These are phyloP conservation scores for Fusarium buharicum DNA, from an alignment of 2,329 filamentous ascomycete species.

Conservation along the genomic window DNA sequence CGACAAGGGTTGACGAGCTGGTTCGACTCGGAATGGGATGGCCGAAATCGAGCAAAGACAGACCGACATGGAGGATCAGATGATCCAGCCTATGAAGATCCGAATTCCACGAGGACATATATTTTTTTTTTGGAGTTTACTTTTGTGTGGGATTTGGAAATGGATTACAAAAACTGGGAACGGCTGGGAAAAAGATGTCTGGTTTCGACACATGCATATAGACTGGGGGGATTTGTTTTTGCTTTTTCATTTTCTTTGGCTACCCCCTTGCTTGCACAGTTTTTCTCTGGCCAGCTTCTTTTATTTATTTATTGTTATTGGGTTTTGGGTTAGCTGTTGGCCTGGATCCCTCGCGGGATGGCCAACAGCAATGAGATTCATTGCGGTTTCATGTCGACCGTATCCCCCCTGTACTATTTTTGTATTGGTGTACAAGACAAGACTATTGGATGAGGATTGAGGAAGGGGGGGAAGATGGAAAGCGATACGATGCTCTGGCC, in stretches of 20 bases:
- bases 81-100: conserved; percentile 5
- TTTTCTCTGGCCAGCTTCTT: conserved; percentile 24
- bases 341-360: conserved; percentile 37
- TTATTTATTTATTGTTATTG: conserved; percentile 20
- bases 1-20: conserved; percentile 25
- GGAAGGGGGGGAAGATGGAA: conserved; percentile 30
- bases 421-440: conserved; percentile 45
- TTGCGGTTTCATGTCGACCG: conserved; percentile 23
- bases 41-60: conserved; percentile 22
- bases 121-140: conserved; percentile 24
- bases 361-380: conserved; percentile 32
- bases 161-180: conserved; percentile 44
- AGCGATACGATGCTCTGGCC: conserved; percentile 36
- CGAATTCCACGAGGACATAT: conserved; percentile 27
- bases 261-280: conserved; percentile 33
- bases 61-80: conserved; percentile 3
- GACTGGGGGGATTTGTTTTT: conserved; percentile 40
- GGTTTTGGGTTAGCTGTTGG: conserved; percentile 22
- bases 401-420: conserved; percentile 40
- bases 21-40: neutral
- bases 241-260: conserved; percentile 24
- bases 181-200: conserved; percentile 44
- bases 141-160: conserved; percentile 36
- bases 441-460: conserved; percentile 35
- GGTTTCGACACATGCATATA: conserved; percentile 46